Percentiles rank a stretch among this genome's conserved stretches.
These are phyloP conservation scores for Colletotrichum cereale DNA, from an alignment of 2,329 filamentous ascomycete species.

Conservation along the genomic window DNA sequence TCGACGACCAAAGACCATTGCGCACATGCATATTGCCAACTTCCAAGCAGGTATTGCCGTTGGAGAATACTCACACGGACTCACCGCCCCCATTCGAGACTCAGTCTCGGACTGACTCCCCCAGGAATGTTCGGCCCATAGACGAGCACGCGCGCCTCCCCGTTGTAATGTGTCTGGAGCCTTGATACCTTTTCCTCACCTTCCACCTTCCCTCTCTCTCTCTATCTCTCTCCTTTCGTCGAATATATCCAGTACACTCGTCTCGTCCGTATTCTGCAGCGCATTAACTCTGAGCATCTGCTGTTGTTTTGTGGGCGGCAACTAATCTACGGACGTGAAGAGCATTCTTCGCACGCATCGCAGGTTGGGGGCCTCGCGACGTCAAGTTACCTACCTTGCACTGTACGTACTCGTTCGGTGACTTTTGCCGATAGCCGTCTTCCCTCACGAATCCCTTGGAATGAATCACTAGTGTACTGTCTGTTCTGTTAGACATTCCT, in stretches of 20 bases:
- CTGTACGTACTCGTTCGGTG: background rate
- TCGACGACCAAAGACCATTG: constrained; percentile 11
- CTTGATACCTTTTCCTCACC: background rate
- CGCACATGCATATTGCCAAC: constrained; percentile 12
- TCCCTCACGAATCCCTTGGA: background rate
- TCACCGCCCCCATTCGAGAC: background rate
- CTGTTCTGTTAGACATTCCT: background rate
- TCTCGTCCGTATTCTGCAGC: background rate
- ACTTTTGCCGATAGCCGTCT: constrained; percentile 1
- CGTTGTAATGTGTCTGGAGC: background rate
- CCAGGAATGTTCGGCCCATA: constrained; percentile 1
- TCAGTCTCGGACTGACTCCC: constrained; percentile 6
- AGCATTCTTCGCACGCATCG: background rate
- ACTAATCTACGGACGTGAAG: background rate
- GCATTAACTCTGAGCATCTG: background rate
- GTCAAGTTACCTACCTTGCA: background rate
- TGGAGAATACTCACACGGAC: constrained; percentile 6
- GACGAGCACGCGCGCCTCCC: background rate
- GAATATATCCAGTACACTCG: background rate
- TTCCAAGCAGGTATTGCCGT: background rate
- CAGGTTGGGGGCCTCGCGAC: background rate
- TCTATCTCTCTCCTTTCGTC: background rate
- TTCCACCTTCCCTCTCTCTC: background rate
- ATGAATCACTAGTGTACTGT: background rate
- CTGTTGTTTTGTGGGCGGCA: too few relatives aligned